phyloP scores from a whole-genome alignment of 1,284 basidiomycete genomes.

The Malassezia slooffiae region DNA sequence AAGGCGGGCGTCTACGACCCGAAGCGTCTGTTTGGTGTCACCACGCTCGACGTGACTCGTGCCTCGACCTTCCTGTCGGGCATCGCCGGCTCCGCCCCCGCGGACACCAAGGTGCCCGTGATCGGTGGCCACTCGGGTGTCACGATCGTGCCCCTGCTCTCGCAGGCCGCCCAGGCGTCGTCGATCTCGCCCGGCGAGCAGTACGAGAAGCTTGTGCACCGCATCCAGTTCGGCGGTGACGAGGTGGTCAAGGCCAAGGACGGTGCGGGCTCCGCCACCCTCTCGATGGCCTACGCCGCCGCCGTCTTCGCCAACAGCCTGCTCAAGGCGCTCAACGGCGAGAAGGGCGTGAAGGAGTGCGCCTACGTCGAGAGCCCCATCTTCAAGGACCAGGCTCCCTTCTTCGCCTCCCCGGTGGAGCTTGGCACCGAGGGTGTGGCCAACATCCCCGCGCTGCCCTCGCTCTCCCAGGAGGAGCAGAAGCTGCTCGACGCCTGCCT shows the following conservation, averaged over 20 bases:
- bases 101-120: conserved; percentile 73
- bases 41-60: conserved; percentile 93
- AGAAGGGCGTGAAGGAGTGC: conserved; percentile 72
- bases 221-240: conserved; percentile 92
- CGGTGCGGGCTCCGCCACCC: conserved; percentile 71
- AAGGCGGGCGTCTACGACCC: conserved; percentile 91
- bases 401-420: conserved; percentile 42
- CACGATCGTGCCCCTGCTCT: conserved; percentile 91
- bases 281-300: conserved; percentile 72
- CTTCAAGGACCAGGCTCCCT: conserved; percentile 57
- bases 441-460: conserved; percentile 43
- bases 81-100: conserved; percentile 51
- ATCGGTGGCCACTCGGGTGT: conserved; percentile 93
- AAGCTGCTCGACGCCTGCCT: conserved; percentile 44
- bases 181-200: conserved; percentile 51
- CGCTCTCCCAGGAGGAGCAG: conserved; percentile 42
- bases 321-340: conserved; percentile 73
- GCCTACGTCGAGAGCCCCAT: conserved; percentile 72
- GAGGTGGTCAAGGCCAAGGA: conserved; percentile 88
- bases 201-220: conserved; percentile 52
- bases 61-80: conserved; percentile 79
- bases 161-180: conserved; percentile 66
- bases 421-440: conserved; percentile 42
- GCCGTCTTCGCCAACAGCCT: conserved; percentile 57
- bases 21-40: conserved; percentile 60